A percentile compares a stretch with the other conserved stretches of the same genome.
Evolutionary conservation across 2,329 filamentous ascomycete genomes (phyloP).

Genomic region (Diaporthe humulicola): DNA sequence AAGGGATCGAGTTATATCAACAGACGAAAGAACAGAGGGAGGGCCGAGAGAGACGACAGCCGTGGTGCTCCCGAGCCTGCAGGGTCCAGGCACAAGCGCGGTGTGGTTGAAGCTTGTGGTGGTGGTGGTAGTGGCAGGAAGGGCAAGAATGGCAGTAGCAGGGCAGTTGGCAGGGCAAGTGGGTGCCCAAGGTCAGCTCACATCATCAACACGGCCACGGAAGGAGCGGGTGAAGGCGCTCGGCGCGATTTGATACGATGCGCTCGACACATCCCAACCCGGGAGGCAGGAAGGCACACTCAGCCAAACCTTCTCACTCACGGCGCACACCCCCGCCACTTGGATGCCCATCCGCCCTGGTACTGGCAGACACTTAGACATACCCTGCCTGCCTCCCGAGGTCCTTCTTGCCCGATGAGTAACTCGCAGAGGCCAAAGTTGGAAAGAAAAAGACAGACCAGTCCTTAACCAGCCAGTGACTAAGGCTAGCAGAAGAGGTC

Average conservation of each 20-base stretch:
- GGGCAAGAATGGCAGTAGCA: neutral
- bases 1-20: constrained; percentile 34
- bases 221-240: constrained; percentile 22
- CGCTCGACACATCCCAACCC: neutral
- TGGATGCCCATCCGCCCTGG: neutral
- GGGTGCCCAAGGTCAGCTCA: constrained; percentile 25
- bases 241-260: constrained; percentile 11
- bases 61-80: constrained; percentile 4
- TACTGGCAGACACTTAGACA: neutral
- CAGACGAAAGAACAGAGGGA: constrained; percentile 16
- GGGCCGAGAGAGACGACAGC: neutral
- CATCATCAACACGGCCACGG: constrained; percentile 32
- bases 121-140: constrained; percentile 7
- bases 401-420: constrained; percentile 26
- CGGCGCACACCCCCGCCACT: neutral
- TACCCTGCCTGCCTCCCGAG: neutral
- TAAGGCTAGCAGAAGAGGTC: neutral
- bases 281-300: constrained; percentile 18
- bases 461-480: constrained; percentile 2
- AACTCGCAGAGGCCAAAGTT: neutral
- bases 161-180: neutral
- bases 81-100: constrained; percentile 26
- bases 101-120: neutral
- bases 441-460: neutral
- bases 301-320: neutral